Evolutionary conservation across 495 filamentous ascomycete species (phyloP), one percentile per base, ranked within the genome.

Genomic region (Neurospora discreta): DNA sequence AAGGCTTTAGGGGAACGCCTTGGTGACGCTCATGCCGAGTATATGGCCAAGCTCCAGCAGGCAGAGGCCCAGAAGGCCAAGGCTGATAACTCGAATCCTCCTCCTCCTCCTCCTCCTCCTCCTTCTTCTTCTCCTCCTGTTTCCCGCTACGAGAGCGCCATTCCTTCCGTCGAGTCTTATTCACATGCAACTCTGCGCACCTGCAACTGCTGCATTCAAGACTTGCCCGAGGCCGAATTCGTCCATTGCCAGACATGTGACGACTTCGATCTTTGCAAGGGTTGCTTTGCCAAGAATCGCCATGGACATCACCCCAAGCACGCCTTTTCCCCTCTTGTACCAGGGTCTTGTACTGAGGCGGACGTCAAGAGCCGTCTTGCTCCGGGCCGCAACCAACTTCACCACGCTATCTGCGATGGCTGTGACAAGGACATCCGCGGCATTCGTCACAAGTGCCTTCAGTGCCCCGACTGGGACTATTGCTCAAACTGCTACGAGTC

Each of bases 401-500:
- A 99, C 82, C 90, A 90, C 69, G 95, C 95, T 46, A 89, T 96
- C 74, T 99, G 95, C 78, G 95, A 99, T 82, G 93, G 93, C 52
- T 99, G 95, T 80, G 92, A 99, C 72, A 90, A 91, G 86, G 88
- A 87, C 76, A 96, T 99, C 76, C 86, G 87, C 77, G 95, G 95
- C 75, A 88, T 97, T 58, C 95, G 95, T 75, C 91, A 98, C 87
- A 99, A 99, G 87, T 99, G 95, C 83, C 85, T 98, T 74, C 90
- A 91, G 76, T 99, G 95, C 85, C 95, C 96, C 39, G 95, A 99
- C 78, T 99, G 92, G 92, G 95, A 99, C 75, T 97, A 92, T 83
- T 99, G 95, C 84, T 86, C 87, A n/a, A 82, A 85, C 5, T 99
- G 95, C 81, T 81, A 91, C 69, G 81, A 84, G 72, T 88, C 84